Base-by-base conservation (phyloP, 306 rosid species). In the Lathyrus tuberosus region DNA sequence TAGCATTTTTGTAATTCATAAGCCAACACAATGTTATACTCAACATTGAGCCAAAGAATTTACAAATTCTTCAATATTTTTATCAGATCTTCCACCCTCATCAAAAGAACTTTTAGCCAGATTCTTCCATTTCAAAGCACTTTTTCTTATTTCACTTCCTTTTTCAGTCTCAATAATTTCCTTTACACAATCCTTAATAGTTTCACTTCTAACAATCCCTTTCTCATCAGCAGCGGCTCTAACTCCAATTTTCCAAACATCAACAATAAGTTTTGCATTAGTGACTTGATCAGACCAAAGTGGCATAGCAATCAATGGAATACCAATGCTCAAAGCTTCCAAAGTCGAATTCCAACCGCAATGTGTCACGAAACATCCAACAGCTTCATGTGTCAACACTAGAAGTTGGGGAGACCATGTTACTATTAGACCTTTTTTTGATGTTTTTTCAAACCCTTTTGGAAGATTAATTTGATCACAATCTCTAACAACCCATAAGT, bases 261-360 rank as follows among this genome's bases (percentile, higher is more conserved):
- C 60, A 6, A 41, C 60, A 47, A 67, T 67, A 67, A 67, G 33
- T 5, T 67, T 67, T 48, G 71, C 71, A 67, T 67, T 67, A 1
- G 71, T 67, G 10, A 48, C 16, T 67, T 67, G 71, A 31, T 67
- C 71, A 5, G 71, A 48, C 71, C 71, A 67, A 0, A 16, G 44
- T 11, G 71, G 71, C 71, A 67, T 67, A 3, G 60, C 71, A 67
- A 67, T 48, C 46, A 67, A 6, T 10, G 59, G 60, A 67, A 67
- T 33, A 5, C 71, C 71, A 1, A 67, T 31, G 7, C 71, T 67
- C 12, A 67, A 7, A 8, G 71, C 43, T 67, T 67, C 71, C 17
- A 67, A 48, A 5, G 71, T 67, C 14, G 71, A 67, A 10, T 67
- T 67, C 71, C 71, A 67, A 48, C 71, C 71, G 18, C 71, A 66